Evolutionary conservation across 2,329 filamentous ascomycete genomes (phyloP).

Genomic region (Ascochyta clinopodiicola): DNA sequence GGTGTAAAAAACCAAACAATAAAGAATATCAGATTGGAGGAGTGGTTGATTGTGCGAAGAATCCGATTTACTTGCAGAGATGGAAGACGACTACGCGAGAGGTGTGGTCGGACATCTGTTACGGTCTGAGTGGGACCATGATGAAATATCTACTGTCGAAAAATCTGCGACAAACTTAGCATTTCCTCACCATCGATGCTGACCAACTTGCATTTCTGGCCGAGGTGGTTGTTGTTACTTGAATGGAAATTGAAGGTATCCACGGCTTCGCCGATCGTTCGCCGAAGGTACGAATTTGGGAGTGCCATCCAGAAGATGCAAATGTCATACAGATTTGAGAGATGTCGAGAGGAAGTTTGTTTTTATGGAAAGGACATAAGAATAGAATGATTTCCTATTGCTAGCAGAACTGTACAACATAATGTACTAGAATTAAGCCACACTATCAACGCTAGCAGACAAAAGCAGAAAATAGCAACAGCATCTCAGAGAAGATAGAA

Average conservation of each 20-base stretch:
- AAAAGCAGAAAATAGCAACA: too few relatives aligned
- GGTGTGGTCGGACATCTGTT: too few relatives aligned
- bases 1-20: background rate
- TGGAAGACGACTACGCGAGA: background rate
- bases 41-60: background rate
- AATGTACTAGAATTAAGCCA: too few relatives aligned
- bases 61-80: background rate
- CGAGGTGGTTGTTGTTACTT: background rate
- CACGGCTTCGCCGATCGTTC: conserved; percentile 10
- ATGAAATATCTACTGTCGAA: background rate
- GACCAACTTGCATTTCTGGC: background rate
- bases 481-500: too few relatives aligned
- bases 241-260: background rate
- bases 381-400: too few relatives aligned
- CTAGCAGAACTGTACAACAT: too few relatives aligned
- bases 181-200: background rate
- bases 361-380: too few relatives aligned
- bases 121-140: too few relatives aligned
- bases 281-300: background rate
- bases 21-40: background rate
- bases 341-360: too few relatives aligned
- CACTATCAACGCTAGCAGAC: too few relatives aligned
- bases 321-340: too few relatives aligned
- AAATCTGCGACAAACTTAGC: background rate
- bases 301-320: too few relatives aligned